Evolutionary conservation across 768 basidiomycete genomes (phyloP), one percentile per base, ranked within the genome.

Genomic region (Boletus rex-veris): DNA sequence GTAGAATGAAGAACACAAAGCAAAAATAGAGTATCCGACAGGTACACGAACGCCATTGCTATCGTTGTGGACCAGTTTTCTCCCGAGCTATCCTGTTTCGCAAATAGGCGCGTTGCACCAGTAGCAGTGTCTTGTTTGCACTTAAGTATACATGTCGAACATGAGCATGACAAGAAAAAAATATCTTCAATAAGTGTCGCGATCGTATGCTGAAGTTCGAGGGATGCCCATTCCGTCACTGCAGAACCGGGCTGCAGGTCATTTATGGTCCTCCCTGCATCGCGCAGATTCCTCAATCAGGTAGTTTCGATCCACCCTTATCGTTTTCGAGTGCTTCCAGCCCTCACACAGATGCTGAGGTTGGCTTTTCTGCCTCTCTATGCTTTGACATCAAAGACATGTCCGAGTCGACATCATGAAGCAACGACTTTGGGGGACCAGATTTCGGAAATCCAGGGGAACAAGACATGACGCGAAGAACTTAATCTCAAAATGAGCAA

Each of bases 171-270:
- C 19, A 44, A 43, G 3, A 37, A 39, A 44, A 16, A 53, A 74
- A 58, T 57, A 89, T 89, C 80, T 52, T 80, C 74, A 54, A 98
- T 88, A 47, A 94, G 75, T 9, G 69, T 61, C 53, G 79, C 77
- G 45, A 97, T 85, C 5, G 86, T 73, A 12, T 75, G 74, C 59
- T 85, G 80, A 39, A 98, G 75, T 68, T 93, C 86, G 7, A 77
- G 68, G 0, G 94, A 88, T 19, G 19, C 19, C 19, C 14, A 98
- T 77, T 40, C 79, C 73, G 53, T 83, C 77, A 60, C 87, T 86
- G 16, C 93, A 95, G 67, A 90, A 90, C 21, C 75, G 73, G 18
- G 92, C 91, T 19, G 90, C 92, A 40, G 90, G 88, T 26, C 90
- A 92, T 65, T 88, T 88, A 48, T 81, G 74, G 41, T 68, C 80